These are phyloP conservation scores for Phytophthora hybrid DNA, from an alignment of 352 stramenopile genomes.

Conservation along the genomic window DNA sequence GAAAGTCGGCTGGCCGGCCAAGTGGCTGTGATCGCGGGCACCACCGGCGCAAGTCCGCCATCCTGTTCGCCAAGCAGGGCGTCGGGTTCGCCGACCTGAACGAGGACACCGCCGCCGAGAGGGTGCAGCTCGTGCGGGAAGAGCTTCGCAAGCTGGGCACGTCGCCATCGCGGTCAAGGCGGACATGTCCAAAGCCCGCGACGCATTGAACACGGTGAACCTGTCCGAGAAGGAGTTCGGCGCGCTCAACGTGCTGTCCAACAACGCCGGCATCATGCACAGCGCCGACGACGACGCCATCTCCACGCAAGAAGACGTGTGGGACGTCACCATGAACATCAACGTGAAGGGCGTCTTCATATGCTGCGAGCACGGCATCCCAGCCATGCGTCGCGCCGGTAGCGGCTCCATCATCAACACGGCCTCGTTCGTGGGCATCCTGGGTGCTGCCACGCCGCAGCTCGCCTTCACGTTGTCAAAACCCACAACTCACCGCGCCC, in stretches of 20 bases:
- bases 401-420: too few species aligned
- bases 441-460: too few species aligned
- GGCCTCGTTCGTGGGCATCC: too few species aligned
- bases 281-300: slow-evolving; percentile 82
- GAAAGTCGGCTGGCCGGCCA: slow-evolving; percentile 69
- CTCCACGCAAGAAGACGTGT: slow-evolving; percentile 79
- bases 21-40: slow-evolving; percentile 86
- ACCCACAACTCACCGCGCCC: too few species aligned
- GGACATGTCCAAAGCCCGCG: slow-evolving; percentile 77
- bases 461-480: too few species aligned
- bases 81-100: slow-evolving; percentile 88
- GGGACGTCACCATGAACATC: too few species aligned
- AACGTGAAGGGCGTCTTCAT: too few species aligned
- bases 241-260: slow-evolving; percentile 83
- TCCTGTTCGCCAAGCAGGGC: slow-evolving; percentile 75
- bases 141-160: slow-evolving; percentile 68
- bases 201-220: slow-evolving; percentile 82
- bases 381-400: too few species aligned
- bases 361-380: too few species aligned
- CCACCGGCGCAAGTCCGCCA: slow-evolving; percentile 80
- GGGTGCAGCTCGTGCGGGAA: slow-evolving; percentile 66
- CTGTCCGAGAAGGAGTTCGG: slow-evolving; percentile 85
- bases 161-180: slow-evolving; percentile 67
- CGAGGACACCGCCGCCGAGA: slow-evolving; percentile 69
- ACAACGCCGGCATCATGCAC: slow-evolving; percentile 91